A percentile compares a stretch with the other conserved stretches of the same genome.
phyloP scores from a whole-genome alignment of 31 red algal species.

The Endocladia muricata region DNA sequence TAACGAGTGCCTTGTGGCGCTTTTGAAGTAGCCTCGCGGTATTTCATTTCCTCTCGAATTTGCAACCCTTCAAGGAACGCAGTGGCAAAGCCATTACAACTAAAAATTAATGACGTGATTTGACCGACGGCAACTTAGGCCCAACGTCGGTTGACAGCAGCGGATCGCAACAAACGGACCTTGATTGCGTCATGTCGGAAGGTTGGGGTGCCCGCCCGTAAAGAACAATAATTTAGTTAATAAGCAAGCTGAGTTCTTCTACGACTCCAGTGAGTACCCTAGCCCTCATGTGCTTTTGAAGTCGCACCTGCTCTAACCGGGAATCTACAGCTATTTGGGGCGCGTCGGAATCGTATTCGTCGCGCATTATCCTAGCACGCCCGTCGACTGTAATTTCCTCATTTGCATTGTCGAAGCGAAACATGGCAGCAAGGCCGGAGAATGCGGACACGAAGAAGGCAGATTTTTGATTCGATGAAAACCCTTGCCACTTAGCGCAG shows the following conservation, averaged over 20 bases:
- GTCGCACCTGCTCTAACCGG: neutral
- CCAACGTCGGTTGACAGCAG: constrained; percentile 2
- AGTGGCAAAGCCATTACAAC: constrained; percentile 1
- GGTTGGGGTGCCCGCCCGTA: neutral
- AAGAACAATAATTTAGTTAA: constrained; percentile 6
- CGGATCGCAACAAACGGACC: constrained; percentile 8
- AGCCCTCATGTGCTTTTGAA: neutral
- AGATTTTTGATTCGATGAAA: neutral
- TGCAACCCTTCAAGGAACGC: neutral
- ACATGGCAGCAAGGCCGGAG: neutral
- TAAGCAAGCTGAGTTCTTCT: neutral
- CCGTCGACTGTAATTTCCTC: neutral
- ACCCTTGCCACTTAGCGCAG: neutral
- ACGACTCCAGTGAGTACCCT: neutral
- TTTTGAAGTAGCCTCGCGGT: neutral
- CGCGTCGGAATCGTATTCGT: neutral
- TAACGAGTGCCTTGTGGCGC: neutral
- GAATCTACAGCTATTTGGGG: neutral
- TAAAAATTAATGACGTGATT: neutral
- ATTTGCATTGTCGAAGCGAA: neutral
- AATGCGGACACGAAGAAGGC: neutral
- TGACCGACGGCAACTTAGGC: neutral
- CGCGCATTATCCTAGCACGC: neutral
- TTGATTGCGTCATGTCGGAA: constrained; percentile 24
- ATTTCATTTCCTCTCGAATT: neutral